Evolutionary conservation across 2,329 filamentous ascomycete species (phyloP).

Genomic region (Emergomyces pasteurianus): DNA sequence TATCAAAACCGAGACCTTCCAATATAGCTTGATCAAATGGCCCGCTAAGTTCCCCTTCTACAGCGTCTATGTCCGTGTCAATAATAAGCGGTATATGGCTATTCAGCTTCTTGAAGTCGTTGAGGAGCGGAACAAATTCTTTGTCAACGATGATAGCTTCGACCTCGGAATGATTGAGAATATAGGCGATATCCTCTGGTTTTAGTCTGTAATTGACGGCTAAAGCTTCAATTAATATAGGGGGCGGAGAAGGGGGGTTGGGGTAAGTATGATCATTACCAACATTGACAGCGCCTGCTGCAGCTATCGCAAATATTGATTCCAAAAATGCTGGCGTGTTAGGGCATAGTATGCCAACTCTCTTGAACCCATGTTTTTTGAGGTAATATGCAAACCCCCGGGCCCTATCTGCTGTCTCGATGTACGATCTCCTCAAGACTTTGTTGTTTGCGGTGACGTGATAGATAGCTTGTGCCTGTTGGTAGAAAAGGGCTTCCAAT

Average conservation of each 20-base stretch:
- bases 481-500: conserved; percentile 2
- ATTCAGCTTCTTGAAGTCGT: conserved; percentile 49
- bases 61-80: conserved; percentile 73
- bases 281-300: conserved; percentile 67
- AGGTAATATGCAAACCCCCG: conserved; percentile 82
- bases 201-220: conserved; percentile 65
- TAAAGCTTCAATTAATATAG: conserved; percentile 10
- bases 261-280: conserved; percentile 29
- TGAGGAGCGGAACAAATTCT: conserved; percentile 63
- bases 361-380: conserved; percentile 56
- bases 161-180: conserved; percentile 76
- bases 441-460: conserved; percentile 71
- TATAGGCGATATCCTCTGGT: conserved; percentile 76
- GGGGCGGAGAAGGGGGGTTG: too few relatives aligned
- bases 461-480: conserved; percentile 63
- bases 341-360: conserved; percentile 75
- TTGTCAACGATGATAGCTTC: conserved; percentile 78
- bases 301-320: conserved; percentile 74
- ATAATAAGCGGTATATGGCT: conserved; percentile 59
- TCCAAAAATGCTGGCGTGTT: conserved; percentile 95
- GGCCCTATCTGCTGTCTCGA: conserved; percentile 72
- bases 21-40: conserved; percentile 74
- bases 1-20: conserved; percentile 66
- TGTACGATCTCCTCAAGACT: conserved; percentile 63
- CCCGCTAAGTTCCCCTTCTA: conserved; percentile 59